Evolutionary conservation across 768 basidiomycete genomes (phyloP).

Genomic region (Termitomyces sp.): DNA sequence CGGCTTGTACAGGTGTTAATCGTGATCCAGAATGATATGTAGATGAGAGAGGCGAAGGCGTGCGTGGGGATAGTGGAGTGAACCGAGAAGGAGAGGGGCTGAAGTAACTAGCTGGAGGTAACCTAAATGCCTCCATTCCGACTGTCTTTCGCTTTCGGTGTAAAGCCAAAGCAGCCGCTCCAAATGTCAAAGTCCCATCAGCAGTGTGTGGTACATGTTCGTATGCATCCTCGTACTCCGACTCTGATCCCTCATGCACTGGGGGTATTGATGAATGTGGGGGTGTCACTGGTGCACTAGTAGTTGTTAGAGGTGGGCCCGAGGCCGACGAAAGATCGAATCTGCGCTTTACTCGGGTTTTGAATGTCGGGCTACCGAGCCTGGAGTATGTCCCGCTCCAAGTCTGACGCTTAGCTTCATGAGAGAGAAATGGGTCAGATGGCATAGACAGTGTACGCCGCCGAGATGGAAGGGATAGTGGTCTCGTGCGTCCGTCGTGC

Average conservation of each 20-base stretch:
- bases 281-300: constrained; percentile 39
- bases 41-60: constrained; percentile 25
- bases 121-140: constrained; percentile 50
- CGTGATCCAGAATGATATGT: constrained; percentile 50
- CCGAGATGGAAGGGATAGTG: constrained; percentile 42
- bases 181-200: constrained; percentile 42
- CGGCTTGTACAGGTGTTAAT: constrained; percentile 58
- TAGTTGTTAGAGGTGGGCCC: constrained; percentile 21
- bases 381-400: constrained; percentile 72
- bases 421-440: constrained; percentile 19
- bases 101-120: constrained; percentile 33
- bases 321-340: constrained; percentile 47
- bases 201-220: constrained; percentile 17
- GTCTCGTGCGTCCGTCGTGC: constrained; percentile 21
- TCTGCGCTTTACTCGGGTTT: constrained; percentile 50
- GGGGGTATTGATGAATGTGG: constrained; percentile 12
- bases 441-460: constrained; percentile 29
- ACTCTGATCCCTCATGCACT: constrained; percentile 33
- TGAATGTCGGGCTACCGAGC: constrained; percentile 47
- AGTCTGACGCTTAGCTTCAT: constrained; percentile 58
- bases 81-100: constrained; percentile 25
- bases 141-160: constrained; percentile 50
- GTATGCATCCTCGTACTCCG: constrained; percentile 22
- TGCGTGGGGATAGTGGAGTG: constrained; percentile 30
- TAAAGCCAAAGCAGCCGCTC: constrained; percentile 58